Evolutionary conservation across 345 rosid species (phyloP), one percentile per base, ranked within the genome.

Genomic region (Rubroshorea leprosula): DNA sequence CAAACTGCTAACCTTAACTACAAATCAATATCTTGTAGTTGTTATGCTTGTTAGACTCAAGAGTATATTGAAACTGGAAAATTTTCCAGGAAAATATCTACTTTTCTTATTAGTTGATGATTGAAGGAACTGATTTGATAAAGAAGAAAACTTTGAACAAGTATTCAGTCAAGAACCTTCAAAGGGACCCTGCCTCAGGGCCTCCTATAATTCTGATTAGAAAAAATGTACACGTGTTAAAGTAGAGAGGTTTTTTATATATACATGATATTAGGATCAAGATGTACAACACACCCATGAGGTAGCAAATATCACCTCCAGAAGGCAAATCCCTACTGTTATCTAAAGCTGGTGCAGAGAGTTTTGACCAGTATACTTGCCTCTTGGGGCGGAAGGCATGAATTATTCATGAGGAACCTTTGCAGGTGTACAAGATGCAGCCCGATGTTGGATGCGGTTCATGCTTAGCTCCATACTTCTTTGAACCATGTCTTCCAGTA

Each of bases 401-500:
- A 17, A 14, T 74, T 73, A 68, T 1, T 64, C 31, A 23, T 77
- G 68, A 31, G 74, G 51, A 55, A 56, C 52, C 60, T 71, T 58
- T 15, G 79, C 62, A 23, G 71, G 64, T 49, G 74, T 60, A 58
- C 77, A 80, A 8, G 85, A 65, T 44, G 63, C 59, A 52, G 74
- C 76, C 58, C 55, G 60, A n/a, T 53, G 74, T 58, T 77, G 76
- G 58, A 79, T 68, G 54, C 67, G 63, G 54, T 66, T 76, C 77
- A 77, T 69, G 77, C 77, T 81, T 44, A 77, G 74, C 69, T 83
- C 85, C 76, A 79, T 86, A 35, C 87, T 83, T 74, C 83, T 81
- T 62, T 79, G 84, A 61, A 81, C 89, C 87, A 85, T 81, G 66
- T 83, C 87, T 57, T 79, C 81, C 17, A 86, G 67, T 52, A 83